Percentiles rank a stretch among this genome's conserved stretches.
Conservation (phyloP, 768 basidiomycete species). For the Lyophyllum decastes region DNA sequence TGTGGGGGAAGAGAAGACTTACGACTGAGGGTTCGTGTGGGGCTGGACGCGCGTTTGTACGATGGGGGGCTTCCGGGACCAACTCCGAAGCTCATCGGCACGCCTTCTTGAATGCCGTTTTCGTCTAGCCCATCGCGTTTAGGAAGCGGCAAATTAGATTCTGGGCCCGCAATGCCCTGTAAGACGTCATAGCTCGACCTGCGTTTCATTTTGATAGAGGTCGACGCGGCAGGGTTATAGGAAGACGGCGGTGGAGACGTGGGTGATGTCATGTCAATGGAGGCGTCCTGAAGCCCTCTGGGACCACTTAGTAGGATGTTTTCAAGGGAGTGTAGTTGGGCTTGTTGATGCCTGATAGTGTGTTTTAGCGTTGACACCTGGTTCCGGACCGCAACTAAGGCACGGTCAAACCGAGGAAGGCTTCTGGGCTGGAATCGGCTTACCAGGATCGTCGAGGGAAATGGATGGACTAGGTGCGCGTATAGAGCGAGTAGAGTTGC, state of each 20-base stretch:
- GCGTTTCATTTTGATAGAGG: conserved; percentile 53
- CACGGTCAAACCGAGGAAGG: conserved; percentile 18
- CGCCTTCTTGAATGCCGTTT: conserved; percentile 71
- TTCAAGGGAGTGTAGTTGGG: conserved; percentile 72
- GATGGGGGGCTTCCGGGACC: conserved; percentile 36
- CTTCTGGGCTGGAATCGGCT: conserved; percentile 25
- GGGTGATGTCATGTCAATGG: conserved; percentile 34
- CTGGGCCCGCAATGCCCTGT: conserved; percentile 71
- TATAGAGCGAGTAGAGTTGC: conserved; percentile 43
- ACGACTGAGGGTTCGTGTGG: conserved; percentile 81
- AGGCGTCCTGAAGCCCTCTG: conserved; percentile 49
- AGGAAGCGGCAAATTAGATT: conserved; percentile 74
- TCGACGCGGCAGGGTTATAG: conserved; percentile 21
- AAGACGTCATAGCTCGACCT: conserved; percentile 75
- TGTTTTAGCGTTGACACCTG: conserved; percentile 84
- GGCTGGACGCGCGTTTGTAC: conserved; percentile 63
- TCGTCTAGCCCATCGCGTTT: conserved; percentile 50
- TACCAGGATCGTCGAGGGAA: conserved; percentile 69
- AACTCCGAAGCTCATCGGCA: conserved; percentile 59
- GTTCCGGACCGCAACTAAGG: conserved; percentile 69
- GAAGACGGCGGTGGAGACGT: conserved; percentile 34
- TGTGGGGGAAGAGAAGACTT: conserved; percentile 35
- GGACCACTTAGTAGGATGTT: conserved; percentile 67
- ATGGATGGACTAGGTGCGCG: conserved; percentile 59
- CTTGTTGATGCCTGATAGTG: conserved; percentile 82